Evolutionary conservation across 768 basidiomycete genomes (phyloP).

Genomic region (Tubosaeta sp.): DNA sequence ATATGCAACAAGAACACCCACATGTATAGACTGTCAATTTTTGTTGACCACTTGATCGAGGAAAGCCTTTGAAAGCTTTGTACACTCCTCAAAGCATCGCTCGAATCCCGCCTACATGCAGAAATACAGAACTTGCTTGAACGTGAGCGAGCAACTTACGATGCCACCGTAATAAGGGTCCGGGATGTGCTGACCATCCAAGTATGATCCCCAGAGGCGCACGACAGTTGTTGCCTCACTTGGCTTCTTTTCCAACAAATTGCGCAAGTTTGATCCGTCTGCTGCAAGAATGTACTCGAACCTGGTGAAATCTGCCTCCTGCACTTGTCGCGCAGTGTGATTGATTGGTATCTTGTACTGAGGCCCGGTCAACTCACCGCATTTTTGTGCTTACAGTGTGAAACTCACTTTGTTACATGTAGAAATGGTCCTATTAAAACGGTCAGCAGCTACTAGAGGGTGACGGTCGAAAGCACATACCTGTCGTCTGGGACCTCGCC

Average conservation of each 20-base stretch:
- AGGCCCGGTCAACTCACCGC: not conserved
- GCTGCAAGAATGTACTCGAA: conserved; percentile 88
- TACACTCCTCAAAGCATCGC: conserved; percentile 72
- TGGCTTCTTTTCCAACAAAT: conserved; percentile 53
- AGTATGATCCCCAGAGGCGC: conserved; percentile 76
- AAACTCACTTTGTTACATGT: conserved; percentile 63
- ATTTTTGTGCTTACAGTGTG: not conserved
- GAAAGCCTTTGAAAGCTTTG: conserved; percentile 70
- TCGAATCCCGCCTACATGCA: conserved; percentile 63
- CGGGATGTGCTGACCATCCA: conserved; percentile 63
- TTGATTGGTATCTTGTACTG: conserved; percentile 72
- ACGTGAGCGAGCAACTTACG: conserved; percentile 34
- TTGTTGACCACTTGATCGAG: conserved; percentile 56
- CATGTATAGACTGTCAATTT: conserved; percentile 9
- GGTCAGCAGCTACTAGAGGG: not conserved
- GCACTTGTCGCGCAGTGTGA: conserved; percentile 63
- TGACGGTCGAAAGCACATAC: conserved; percentile 34
- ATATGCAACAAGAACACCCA: conserved; percentile 1
- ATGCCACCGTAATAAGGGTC: conserved; percentile 84
- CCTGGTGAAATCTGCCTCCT: conserved; percentile 57
- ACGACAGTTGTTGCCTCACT: conserved; percentile 56
- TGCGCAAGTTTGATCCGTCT: conserved; percentile 69
- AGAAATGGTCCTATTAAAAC: conserved; percentile 50
- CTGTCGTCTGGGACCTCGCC: conserved; percentile 82
- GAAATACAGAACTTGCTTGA: conserved; percentile 1